Base-by-base conservation (phyloP, 768 basidiomycete species). In the Rhizopogon vinicolor region DNA sequence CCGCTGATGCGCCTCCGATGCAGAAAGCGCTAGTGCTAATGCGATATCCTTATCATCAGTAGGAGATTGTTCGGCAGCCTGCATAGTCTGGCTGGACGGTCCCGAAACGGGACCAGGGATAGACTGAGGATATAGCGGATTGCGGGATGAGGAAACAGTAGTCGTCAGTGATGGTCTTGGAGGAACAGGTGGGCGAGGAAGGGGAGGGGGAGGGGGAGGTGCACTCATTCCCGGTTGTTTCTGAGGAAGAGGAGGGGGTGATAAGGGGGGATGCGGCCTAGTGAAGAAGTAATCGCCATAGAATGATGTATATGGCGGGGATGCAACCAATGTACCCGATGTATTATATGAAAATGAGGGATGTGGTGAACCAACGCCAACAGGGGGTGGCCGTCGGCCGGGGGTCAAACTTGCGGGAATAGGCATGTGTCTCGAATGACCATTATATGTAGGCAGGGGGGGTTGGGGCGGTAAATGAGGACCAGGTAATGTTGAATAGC, bases 21-120 rank as follows among this genome's bases (percentile, higher is more conserved):
- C 56, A 12, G 69, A 78, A 53, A 79, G 72, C 1, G 83, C 79
- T 48, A 84, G 60, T 14, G 77, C 80, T 14, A 78, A 60, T 10
- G 74, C 79, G 22, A 76, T 60, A 14, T 76, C 75, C n/a, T 81
- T 79, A 29, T 77, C 75, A 39, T 77, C 73, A 19, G 43, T 45
- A 9, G 56, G 39, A 13, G 71, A 59, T n/a, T 62, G 60, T n/a
- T 44, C 28, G 16, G 45, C 10, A 19, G 43, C 13, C 29, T 67
- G 58, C 18, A 46, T 35, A 4, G 50, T 49, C 13, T 48, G 49
- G 8, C 54, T 41, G 2, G 60, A 58, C 41, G 62, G 55, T 39
- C 57, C 43, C 10, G 45, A 51, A 29, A 65, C 3, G 18, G 60
- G 41, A 40, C 64, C 42, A 53, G 67, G 59, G 62, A 72, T 67